Conservation (phyloP, 2,329 filamentous ascomycete species). For the Talaromyces sp. region DNA sequence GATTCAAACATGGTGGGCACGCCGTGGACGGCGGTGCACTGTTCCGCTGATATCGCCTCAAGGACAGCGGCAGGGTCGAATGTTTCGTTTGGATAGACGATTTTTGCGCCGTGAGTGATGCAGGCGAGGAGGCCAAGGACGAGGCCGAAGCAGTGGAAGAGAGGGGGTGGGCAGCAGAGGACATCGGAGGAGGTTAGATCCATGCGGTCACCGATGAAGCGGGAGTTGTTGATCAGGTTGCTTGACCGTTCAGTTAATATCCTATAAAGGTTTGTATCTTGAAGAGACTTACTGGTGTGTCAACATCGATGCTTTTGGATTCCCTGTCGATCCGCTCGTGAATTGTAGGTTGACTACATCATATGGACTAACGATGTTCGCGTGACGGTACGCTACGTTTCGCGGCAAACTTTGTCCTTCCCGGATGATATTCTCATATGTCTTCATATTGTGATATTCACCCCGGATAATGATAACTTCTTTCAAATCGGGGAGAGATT, state of each 20-base stretch:
- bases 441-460: constrained; percentile 53
- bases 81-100: constrained; percentile 71
- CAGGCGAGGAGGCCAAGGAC: constrained; percentile 71
- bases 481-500: constrained; percentile 27
- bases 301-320: constrained; percentile 71
- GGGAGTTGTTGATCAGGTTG: constrained; percentile 59
- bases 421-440: constrained; percentile 58
- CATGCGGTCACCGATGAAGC: constrained; percentile 73
- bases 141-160: constrained; percentile 84
- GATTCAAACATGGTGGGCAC: constrained; percentile 84
- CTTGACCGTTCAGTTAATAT: constrained; percentile 22
- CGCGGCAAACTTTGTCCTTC: constrained; percentile 50
- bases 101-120: constrained; percentile 70
- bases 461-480: constrained; percentile 62
- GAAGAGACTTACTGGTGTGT: constrained; percentile 57
- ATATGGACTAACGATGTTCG: constrained; percentile 57
- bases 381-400: constrained; percentile 52
- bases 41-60: constrained; percentile 62
- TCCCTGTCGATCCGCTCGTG: constrained; percentile 70
- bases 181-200: constrained; percentile 63
- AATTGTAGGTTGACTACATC: constrained; percentile 73
- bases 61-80: constrained; percentile 68
- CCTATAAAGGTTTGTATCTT: not conserved
- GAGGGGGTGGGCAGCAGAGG: constrained; percentile 75
- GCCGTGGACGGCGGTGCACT: constrained; percentile 72